These are phyloP conservation scores for Geranium brycei DNA, from an alignment of 345 rosid genomes.

Conservation along the genomic window DNA sequence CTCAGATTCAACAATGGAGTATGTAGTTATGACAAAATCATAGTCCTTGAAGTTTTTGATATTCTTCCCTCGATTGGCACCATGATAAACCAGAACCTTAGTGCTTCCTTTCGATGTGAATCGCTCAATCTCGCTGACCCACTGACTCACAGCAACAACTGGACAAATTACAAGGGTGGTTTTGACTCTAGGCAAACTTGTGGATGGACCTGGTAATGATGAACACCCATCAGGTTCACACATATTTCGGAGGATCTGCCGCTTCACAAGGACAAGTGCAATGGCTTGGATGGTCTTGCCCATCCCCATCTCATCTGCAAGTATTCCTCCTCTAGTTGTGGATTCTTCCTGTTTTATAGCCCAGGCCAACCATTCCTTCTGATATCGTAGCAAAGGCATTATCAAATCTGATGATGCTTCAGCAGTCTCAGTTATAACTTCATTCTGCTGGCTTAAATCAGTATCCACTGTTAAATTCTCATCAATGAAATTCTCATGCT, in stretches of 20 bases:
- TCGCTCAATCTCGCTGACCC: conserved; percentile 68
- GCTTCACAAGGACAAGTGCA: conserved; percentile 74
- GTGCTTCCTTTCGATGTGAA: conserved; percentile 72
- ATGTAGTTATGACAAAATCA: conserved; percentile 88
- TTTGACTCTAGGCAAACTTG: conserved; percentile 20
- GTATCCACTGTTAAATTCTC: conserved; percentile 32
- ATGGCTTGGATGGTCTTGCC: conserved; percentile 97
- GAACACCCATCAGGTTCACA: conserved; percentile 11
- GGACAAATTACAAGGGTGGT: conserved; percentile 90
- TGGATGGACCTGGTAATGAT: conserved; percentile 19
- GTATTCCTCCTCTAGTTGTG: conserved; percentile 60
- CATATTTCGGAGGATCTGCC: conserved; percentile 23
- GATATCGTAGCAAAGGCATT: conserved; percentile 72
- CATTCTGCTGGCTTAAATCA: conserved; percentile 49
- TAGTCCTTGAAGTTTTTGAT: conserved; percentile 37
- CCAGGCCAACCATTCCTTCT: conserved; percentile 95
- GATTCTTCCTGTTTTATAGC: conserved; percentile 77
- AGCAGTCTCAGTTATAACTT: conserved; percentile 30
- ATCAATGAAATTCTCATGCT: conserved; percentile 50
- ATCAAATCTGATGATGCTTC: conserved; percentile 63
- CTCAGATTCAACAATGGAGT: conserved; percentile 65
- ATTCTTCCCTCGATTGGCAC: conserved; percentile 49
- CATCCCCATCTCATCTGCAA: conserved; percentile 99
- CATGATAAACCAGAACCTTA: conserved; percentile 72
- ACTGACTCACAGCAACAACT: conserved; percentile 80